Conservation (phyloP, 805 yeast genomes). For the Candida namnaoensis region DNA sequence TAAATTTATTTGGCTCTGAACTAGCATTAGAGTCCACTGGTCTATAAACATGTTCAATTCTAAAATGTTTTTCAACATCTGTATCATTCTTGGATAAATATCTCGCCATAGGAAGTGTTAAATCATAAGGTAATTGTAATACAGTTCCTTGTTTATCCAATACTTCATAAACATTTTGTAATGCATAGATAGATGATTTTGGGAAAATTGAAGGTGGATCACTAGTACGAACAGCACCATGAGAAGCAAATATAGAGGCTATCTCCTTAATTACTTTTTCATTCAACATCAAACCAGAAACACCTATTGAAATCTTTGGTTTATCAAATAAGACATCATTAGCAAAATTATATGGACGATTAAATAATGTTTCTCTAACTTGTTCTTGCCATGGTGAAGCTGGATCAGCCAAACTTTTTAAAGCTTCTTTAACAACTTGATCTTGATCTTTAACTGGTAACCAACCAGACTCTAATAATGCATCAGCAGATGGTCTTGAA, state of each 20-base stretch:
- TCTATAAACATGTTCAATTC: conserved; percentile 78
- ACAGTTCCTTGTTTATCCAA: conserved; percentile 84
- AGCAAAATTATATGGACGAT: conserved; percentile 79
- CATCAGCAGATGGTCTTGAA: conserved; percentile 72
- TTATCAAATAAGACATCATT: conserved; percentile 78
- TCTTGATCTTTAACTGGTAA: conserved; percentile 89
- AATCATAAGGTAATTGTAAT: conserved; percentile 81
- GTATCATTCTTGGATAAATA: conserved; percentile 59
- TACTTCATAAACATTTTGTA: conserved; percentile 67
- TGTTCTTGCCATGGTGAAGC: conserved; percentile 93
- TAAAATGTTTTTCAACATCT: conserved; percentile 48
- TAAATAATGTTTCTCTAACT: conserved; percentile 78
- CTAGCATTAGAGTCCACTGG: conserved; percentile 47
- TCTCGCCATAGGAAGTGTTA: conserved; percentile 86
- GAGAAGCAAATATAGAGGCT: conserved; percentile 55
- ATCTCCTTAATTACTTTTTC: conserved; percentile 54
- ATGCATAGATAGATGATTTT: conserved; percentile 60
- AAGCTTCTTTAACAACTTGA: conserved; percentile 79
- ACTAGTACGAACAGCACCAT: conserved; percentile 81
- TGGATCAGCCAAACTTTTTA: conserved; percentile 79
- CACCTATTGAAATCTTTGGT: conserved; percentile 15
- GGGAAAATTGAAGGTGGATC: conserved; percentile 70
- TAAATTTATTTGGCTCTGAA: conserved; percentile 67
- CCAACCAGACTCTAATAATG: conserved; percentile 69
- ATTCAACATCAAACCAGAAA: conserved; percentile 47